These are phyloP conservation scores for Clohesyomyces aquaticus DNA, from an alignment of 495 filamentous ascomycete genomes.

Conservation along the genomic window DNA sequence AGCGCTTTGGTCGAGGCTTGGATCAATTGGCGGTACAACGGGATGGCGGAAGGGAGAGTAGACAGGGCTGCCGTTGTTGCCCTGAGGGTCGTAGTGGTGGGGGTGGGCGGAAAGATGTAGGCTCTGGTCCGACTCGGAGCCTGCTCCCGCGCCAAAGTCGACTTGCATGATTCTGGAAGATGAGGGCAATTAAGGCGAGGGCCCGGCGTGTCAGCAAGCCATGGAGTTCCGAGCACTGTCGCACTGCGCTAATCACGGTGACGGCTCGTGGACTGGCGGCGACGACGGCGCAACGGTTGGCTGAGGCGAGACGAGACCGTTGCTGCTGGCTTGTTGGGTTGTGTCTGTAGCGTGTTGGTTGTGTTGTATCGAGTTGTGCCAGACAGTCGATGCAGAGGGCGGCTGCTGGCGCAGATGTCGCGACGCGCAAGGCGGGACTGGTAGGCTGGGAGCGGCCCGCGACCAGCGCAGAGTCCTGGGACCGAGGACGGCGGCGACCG, in stretches of 20 bases:
- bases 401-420: not conserved
- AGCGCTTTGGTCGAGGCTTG: conserved; percentile 36
- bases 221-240: conserved; percentile 28
- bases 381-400: not conserved
- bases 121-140: conserved; percentile 37
- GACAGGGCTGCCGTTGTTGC: conserved; percentile 34
- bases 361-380: too few relatives aligned
- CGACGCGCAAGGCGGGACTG: not conserved
- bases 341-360: conserved; percentile 13
- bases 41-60: conserved; percentile 39
- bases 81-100: conserved; percentile 37
- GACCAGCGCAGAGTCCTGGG: not conserved
- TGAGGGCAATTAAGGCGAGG: conserved; percentile 17
- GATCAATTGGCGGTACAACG: conserved; percentile 37
- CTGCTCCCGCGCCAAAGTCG: conserved; percentile 34
- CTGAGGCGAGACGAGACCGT: conserved; percentile 23
- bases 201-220: conserved; percentile 31
- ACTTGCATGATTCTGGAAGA: conserved; percentile 38
- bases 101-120: conserved; percentile 37
- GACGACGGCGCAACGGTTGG: conserved; percentile 13
- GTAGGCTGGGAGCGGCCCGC: not conserved
- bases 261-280: conserved; percentile 16
- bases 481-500: too few relatives aligned
- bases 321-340: conserved; percentile 8
- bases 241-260: conserved; percentile 27